A percentile compares a stretch with the other conserved stretches of the same genome.
These are phyloP conservation scores for Monosporascus sp. DNA, from an alignment of 2,329 filamentous ascomycete species.

Conservation along the genomic window DNA sequence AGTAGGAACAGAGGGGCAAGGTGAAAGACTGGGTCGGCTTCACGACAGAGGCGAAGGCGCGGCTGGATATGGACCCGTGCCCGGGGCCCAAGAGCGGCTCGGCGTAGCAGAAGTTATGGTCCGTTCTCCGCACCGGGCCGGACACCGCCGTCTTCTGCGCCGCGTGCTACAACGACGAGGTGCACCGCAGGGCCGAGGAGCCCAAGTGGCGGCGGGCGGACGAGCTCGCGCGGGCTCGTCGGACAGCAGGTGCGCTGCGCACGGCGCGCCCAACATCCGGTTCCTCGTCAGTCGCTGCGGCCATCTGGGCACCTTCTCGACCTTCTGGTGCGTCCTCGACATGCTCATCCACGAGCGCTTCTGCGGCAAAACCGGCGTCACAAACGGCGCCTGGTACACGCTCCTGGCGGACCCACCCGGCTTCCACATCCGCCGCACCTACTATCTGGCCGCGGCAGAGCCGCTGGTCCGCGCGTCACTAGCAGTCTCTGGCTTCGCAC, in stretches of 20 bases:
- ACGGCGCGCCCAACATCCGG: too few relatives aligned
- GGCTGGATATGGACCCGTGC: conserved; percentile 23
- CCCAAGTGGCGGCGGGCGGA: conserved; percentile 16
- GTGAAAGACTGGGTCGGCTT: conserved; percentile 29
- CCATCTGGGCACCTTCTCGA: conserved; percentile 22
- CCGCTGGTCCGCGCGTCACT: conserved; percentile 26
- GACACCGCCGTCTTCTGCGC: conserved; percentile 27
- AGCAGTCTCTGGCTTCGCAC: conserved; percentile 19
- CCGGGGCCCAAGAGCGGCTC: conserved; percentile 14
- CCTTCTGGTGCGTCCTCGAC: conserved; percentile 30
- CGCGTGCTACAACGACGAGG: conserved; percentile 33
- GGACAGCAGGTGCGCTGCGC: conserved; percentile 18
- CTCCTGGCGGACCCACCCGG: conserved; percentile 23
- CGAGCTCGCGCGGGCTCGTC: conserved; percentile 1
- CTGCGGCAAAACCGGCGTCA: conserved; percentile 27
- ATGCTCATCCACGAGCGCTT: conserved; percentile 22
- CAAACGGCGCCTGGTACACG: conserved; percentile 29
- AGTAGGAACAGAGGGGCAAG: conserved; percentile 20
- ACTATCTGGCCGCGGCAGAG: conserved; percentile 28
- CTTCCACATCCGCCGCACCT: conserved; percentile 33
- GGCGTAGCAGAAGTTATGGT: conserved; percentile 27
- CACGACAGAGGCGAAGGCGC: conserved; percentile 21
- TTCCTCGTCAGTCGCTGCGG: conserved; percentile 26
- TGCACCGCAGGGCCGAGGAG: conserved; percentile 26
- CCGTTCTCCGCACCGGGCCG: conserved; percentile 20